Conservation (phyloP, 495 filamentous ascomycete genomes). For the Podospora bellae-mahoneyi region DNA sequence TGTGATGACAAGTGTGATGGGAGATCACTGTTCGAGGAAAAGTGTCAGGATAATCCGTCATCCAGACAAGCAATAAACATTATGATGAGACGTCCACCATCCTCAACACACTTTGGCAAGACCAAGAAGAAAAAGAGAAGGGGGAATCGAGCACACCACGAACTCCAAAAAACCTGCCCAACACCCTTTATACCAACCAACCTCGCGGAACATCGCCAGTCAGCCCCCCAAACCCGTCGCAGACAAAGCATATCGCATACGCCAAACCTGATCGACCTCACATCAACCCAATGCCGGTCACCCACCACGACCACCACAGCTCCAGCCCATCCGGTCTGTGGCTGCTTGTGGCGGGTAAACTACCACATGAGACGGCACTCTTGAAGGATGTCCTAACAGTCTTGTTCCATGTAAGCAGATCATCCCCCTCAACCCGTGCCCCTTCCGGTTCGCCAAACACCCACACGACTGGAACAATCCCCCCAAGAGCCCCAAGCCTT, state of each 20-base stretch:
- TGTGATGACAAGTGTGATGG: not conserved
- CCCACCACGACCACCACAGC: not conserved
- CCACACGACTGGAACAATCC: not conserved
- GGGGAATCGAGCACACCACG: constrained; percentile 1
- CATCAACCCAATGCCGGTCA: constrained; percentile 20
- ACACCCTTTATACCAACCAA: not conserved
- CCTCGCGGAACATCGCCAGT: not conserved
- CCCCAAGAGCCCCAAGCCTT: not conserved
- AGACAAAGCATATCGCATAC: constrained; percentile 24
- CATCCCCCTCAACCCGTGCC: constrained; percentile 14
- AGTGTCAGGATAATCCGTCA: not conserved
- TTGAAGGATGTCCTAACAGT: not conserved
- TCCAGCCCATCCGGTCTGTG: not conserved
- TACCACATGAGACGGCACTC: constrained; percentile 28
- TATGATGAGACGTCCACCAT: constrained; percentile 14
- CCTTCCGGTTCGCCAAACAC: constrained; percentile 7
- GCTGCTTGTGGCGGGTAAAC: constrained; percentile 22
- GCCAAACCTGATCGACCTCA: constrained; percentile 28
- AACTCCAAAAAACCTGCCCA: not conserved
- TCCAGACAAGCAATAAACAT: constrained; percentile 14
- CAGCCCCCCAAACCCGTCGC: not conserved
- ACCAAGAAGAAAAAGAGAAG: constrained; percentile 21
- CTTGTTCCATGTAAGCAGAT: constrained; percentile 34
- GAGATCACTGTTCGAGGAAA: not conserved
- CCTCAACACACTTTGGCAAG: constrained; percentile 16